Percentiles rank a stretch among this genome's conserved stretches.
Evolutionary conservation across 1,284 basidiomycete genomes (phyloP).

Genomic region (Rhodotorula mucilaginosa): DNA sequence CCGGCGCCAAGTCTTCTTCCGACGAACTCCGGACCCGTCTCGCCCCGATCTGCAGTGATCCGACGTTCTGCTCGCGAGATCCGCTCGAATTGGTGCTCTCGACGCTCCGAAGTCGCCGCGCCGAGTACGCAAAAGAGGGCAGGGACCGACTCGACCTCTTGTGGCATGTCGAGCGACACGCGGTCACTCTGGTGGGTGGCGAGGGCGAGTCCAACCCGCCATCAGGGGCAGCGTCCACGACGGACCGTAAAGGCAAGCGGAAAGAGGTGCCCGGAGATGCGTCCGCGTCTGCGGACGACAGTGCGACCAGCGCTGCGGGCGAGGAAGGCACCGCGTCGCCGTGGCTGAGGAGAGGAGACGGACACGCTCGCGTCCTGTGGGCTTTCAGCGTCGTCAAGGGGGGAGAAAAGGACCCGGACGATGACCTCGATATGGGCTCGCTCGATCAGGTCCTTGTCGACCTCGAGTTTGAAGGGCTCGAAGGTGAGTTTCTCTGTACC

Average conservation of each 20-base stretch:
- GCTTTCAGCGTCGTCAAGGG: conserved; percentile 26
- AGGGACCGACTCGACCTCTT: conserved; percentile 1
- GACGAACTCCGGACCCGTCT: conserved; percentile 1
- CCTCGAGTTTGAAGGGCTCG: conserved; percentile 11
- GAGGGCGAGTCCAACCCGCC: background rate
- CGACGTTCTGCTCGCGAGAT: background rate
- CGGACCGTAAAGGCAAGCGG: conserved; percentile 18
- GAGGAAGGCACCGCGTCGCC: background rate
- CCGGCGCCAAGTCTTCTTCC: background rate
- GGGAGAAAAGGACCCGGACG: conserved; percentile 1
- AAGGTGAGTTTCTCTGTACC: conserved; percentile 12
- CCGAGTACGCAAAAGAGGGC: background rate
- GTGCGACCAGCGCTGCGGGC: too few species aligned
- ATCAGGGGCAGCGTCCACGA: background rate
- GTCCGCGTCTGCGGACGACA: background rate
- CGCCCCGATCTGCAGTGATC: background rate
- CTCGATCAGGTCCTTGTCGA: background rate
- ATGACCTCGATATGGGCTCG: background rate
- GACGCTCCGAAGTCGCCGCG: background rate
- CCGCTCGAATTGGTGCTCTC: background rate
- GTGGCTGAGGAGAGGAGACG: background rate
- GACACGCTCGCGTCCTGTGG: conserved; percentile 28
- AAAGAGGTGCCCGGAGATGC: background rate
- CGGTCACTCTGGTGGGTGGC: background rate
- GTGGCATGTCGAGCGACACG: background rate